Evolutionary conservation across 2,329 filamentous ascomycete species (phyloP).

Genomic region (Trichoderma afroharzianum): DNA sequence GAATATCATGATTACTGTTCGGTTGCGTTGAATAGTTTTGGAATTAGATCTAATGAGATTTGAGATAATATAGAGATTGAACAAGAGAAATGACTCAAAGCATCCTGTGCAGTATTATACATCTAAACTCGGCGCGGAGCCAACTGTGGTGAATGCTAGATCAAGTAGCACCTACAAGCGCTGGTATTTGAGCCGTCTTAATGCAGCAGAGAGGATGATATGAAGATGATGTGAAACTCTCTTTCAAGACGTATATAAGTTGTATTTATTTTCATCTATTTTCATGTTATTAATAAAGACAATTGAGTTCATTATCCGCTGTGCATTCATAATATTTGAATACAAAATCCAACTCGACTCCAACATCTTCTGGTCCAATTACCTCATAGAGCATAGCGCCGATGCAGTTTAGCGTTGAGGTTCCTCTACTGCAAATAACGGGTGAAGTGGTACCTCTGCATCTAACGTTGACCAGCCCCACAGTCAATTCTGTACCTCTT

Average conservation of each 20-base stretch:
- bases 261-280: background rate
- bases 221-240: background rate
- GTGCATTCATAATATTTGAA: background rate
- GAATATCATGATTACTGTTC: background rate
- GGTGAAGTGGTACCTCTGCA: background rate
- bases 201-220: background rate
- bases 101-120: rapidly evolving
- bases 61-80: background rate
- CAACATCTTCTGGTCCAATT: background rate
- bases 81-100: background rate
- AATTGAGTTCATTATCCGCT: background rate
- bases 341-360: background rate
- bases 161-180: background rate
- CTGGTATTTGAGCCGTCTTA: background rate
- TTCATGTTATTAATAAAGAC: background rate
- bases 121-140: background rate
- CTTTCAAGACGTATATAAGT: background rate
- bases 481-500: background rate
- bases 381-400: background rate
- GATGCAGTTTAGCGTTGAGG: background rate
- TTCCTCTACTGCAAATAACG: rapidly evolving
- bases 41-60: background rate
- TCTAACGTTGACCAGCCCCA: background rate
- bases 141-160: background rate
- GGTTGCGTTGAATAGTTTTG: background rate